Evolutionary conservation across 2,329 filamentous ascomycete genomes (phyloP).

Genomic region (Pyrenophora graminea): DNA sequence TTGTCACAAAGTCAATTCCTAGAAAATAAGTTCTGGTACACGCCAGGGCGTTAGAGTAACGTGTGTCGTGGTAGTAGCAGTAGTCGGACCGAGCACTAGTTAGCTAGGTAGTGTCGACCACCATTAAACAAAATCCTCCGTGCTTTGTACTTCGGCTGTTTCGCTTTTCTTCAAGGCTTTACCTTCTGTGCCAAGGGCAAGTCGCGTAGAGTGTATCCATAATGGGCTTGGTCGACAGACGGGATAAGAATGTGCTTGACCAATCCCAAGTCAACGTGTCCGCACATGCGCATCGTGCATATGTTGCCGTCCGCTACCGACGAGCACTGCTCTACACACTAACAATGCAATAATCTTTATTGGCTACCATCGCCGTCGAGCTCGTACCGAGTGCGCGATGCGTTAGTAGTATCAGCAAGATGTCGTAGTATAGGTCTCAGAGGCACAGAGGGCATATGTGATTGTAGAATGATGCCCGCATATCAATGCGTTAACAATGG

Average conservation of each 20-base stretch:
- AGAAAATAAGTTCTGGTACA: too few relatives aligned
- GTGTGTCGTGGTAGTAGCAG: too few relatives aligned
- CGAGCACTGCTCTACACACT: constrained; percentile 14
- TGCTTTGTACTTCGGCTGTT: neutral
- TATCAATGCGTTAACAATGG: neutral
- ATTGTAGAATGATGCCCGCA: neutral
- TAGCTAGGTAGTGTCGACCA: neutral
- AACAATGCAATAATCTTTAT: constrained; percentile 7
- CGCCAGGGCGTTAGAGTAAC: too few relatives aligned
- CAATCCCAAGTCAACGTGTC: constrained; percentile 10
- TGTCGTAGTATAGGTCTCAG: constrained; percentile 2
- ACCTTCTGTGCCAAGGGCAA: neutral
- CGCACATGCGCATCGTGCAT: constrained; percentile 20
- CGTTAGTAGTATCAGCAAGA: neutral
- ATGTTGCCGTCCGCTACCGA: constrained; percentile 14
- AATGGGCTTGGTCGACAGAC: neutral
- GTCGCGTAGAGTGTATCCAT: neutral
- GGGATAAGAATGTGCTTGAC: neutral
- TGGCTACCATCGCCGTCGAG: constrained; percentile 1
- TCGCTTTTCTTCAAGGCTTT: neutral
- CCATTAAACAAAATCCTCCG: neutral
- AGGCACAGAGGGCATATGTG: neutral
- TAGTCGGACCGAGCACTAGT: too few relatives aligned
- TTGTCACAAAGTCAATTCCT: too few relatives aligned
- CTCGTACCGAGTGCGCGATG: constrained; percentile 3